Evolutionary conservation across 345 rosid genomes (phyloP).

Genomic region (Euphorbia pulcherrima): DNA sequence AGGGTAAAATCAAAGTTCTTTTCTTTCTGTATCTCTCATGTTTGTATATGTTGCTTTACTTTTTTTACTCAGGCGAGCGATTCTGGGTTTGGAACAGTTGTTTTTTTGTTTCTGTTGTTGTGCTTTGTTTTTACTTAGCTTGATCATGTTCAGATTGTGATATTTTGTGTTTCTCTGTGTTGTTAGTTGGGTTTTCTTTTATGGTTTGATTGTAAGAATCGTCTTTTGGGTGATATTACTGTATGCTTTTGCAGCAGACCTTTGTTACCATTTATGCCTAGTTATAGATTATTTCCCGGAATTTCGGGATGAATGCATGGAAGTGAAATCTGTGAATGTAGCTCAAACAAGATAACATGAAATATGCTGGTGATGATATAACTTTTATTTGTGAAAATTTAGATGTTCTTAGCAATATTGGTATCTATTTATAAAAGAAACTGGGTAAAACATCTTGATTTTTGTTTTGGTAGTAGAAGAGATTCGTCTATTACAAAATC

Average conservation of each 20-base stretch:
- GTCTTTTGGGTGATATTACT: background rate
- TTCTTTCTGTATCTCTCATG: background rate
- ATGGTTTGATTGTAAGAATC: background rate
- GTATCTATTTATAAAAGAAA: background rate
- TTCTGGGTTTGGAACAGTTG: background rate
- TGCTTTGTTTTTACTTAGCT: background rate
- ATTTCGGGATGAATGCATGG: background rate
- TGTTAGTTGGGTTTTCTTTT: background rate
- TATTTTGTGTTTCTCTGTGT: background rate
- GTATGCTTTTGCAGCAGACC: background rate
- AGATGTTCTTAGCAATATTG: background rate
- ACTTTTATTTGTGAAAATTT: background rate
- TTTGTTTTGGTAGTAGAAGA: background rate
- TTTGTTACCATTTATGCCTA: background rate
- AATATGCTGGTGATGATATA: background rate
- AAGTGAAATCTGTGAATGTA: background rate
- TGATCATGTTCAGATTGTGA: background rate
- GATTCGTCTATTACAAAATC: background rate
- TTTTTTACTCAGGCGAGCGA: background rate
- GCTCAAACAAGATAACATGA: background rate
- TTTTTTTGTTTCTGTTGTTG: background rate
- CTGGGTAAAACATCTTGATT: background rate
- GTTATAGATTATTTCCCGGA: background rate
- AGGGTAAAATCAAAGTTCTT: slow-evolving; percentile 19
- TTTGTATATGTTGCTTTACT: background rate